Evolutionary conservation across 2,329 filamentous ascomycete species (phyloP), one percentile per base, ranked within the genome.

Genomic region (Dactylellina haptotyla): DNA sequence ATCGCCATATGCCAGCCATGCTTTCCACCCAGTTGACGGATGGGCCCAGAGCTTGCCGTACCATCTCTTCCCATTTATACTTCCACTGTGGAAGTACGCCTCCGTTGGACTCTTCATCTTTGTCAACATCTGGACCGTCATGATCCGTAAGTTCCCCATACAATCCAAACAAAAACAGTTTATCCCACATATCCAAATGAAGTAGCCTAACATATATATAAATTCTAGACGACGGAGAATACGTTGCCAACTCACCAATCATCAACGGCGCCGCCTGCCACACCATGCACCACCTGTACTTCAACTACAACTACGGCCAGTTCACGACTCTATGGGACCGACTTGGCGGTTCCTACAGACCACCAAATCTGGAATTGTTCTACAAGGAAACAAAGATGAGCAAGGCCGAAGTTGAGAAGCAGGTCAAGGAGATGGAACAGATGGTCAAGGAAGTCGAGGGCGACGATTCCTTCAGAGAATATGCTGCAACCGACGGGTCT

Each of bases 231-330:
- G 94, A 98, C 79, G 94, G 94, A 79, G 94, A 98, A 83, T 97
- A 96, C 80, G 87, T 96, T 14, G 90, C 92, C 79, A 91, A 97
- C 82, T 92, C 90, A 79, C 90, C 92, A n/a, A 81, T 97, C 77
- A 88, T 97, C 82, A 98, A 98, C 80, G 94, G 94, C 57, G 93
- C 94, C 10, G 94, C 94, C 26, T 97, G 94, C 84, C 94, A 97
- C 81, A 92, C 90, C 20, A 87, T 93, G 85, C 94, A 98, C 82
- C 94, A 97, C 80, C 82, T 93, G 39, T 91, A 91, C 82, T 91
- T 91, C 84, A 90, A 91, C 83, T 92, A 91, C 85, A 97, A 97
- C 83, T 97, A 96, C 79, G 93, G 93, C 69, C 93, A 97, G 81
- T 97, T 93, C 83, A 95, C 92, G 14, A 97, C 93, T 0, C 84